Evolutionary conservation across 1,284 basidiomycete species (phyloP).

Genomic region (Ceratobasidium papillatum): DNA sequence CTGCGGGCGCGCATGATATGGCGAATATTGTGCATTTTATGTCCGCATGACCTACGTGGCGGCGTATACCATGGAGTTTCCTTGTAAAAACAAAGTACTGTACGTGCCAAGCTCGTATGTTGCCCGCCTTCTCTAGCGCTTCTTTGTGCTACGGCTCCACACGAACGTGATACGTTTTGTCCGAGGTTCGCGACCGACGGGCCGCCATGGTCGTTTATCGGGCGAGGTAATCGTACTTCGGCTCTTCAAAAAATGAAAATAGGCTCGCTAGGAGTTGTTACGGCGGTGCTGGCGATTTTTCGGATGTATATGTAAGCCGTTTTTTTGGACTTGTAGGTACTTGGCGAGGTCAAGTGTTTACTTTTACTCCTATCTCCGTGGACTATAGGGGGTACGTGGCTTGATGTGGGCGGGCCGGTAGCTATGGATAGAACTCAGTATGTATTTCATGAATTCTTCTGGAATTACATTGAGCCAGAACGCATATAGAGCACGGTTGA

Average conservation of each 20-base stretch:
- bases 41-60: slow-evolving; percentile 4
- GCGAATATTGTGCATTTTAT: neutral
- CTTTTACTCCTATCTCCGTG: neutral
- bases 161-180: neutral
- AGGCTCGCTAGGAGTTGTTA: neutral
- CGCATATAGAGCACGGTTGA: no score
- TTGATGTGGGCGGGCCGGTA: neutral
- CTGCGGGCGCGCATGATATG: neutral
- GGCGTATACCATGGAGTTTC: neutral
- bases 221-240: no score
- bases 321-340: neutral
- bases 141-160: neutral
- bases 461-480: no score
- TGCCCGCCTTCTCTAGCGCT: neutral
- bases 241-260: no score
- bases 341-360: neutral
- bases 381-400: neutral
- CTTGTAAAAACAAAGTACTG: neutral
- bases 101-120: neutral
- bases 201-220: no score
- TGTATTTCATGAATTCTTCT: neutral
- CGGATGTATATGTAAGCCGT: neutral
- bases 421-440: neutral
- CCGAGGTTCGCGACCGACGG: neutral
- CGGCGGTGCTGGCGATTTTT: neutral